phyloP scores from a whole-genome alignment of 805 yeast species.

The Starmerella geochares region DNA sequence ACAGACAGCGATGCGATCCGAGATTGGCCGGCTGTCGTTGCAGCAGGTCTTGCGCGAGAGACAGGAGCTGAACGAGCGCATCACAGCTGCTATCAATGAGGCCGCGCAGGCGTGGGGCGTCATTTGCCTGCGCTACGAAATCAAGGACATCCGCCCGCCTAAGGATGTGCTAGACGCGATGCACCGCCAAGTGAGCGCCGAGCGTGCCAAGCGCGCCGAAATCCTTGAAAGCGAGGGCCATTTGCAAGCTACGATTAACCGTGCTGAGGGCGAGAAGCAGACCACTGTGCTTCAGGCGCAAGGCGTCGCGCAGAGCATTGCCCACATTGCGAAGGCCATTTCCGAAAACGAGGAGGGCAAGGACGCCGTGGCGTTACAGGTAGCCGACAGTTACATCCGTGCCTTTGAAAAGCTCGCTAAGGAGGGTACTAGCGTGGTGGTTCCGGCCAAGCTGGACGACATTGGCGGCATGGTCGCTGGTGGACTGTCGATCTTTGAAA shows the following conservation, averaged over 20 bases:
- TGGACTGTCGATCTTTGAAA: constrained; percentile 62
- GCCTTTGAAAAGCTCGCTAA: constrained; percentile 76
- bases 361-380: constrained; percentile 67
- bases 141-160: constrained; percentile 83
- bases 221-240: constrained; percentile 79
- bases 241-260: constrained; percentile 66
- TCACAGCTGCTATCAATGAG: constrained; percentile 69
- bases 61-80: constrained; percentile 59
- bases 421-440: constrained; percentile 64
- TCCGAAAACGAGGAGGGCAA: constrained; percentile 56
- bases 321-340: constrained; percentile 56
- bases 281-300: constrained; percentile 66
- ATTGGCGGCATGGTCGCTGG: constrained; percentile 64
- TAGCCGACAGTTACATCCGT: constrained; percentile 74
- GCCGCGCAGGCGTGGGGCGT: constrained; percentile 84
- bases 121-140: constrained; percentile 71
- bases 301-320: constrained; percentile 67
- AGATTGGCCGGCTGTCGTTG: constrained; percentile 70
- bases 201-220: constrained; percentile 77
- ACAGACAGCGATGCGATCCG: constrained; percentile 84
- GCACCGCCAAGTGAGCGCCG: constrained; percentile 86
- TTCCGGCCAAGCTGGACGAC: constrained; percentile 69
- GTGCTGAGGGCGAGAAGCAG: constrained; percentile 72
- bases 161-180: constrained; percentile 74
- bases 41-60: constrained; percentile 72